These are phyloP conservation scores for Paraconiothyrium sp. DNA, from an alignment of 2,329 filamentous ascomycete species.

Conservation along the genomic window DNA sequence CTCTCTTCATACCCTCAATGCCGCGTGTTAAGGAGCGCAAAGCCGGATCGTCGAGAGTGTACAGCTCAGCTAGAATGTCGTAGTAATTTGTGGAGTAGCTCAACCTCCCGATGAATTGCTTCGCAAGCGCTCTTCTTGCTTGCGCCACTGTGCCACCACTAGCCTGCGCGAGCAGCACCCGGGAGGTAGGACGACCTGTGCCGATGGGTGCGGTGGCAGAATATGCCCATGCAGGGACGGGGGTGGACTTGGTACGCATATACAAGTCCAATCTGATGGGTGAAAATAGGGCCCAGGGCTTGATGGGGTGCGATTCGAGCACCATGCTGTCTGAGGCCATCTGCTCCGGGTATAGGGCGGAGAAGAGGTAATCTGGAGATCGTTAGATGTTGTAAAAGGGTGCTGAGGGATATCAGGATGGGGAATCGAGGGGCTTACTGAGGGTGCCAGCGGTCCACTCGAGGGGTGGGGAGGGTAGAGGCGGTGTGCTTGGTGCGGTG, in stretches of 20 bases:
- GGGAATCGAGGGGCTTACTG: constrained; percentile 17
- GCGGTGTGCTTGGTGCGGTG: background rate
- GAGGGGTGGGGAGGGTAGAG: constrained; percentile 16
- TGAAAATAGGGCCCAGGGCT: constrained; percentile 12
- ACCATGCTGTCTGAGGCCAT: constrained; percentile 17
- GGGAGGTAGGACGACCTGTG: constrained; percentile 27
- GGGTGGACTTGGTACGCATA: constrained; percentile 4
- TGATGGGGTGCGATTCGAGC: constrained; percentile 27
- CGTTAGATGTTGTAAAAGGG: constrained; percentile 8
- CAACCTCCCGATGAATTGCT: constrained; percentile 1
- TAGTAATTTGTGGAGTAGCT: constrained; percentile 20
- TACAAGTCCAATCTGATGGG: constrained; percentile 27
- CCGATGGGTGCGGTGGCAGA: constrained; percentile 25
- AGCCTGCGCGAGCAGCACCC: constrained; percentile 24
- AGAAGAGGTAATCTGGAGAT: constrained; percentile 31
- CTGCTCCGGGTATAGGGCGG: constrained; percentile 25
- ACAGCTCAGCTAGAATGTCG: constrained; percentile 23
- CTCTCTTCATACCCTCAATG: constrained; percentile 27
- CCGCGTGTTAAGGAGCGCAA: constrained; percentile 25
- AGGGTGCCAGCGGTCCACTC: constrained; percentile 29
- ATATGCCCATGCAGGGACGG: constrained; percentile 16
- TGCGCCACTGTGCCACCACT: constrained; percentile 7
- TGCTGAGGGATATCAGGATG: background rate
- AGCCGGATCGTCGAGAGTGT: background rate
- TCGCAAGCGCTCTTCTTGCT: constrained; percentile 18